Evolutionary conservation across 1,284 basidiomycete species (phyloP).

Genomic region (Microbotryomycetes sp.): DNA sequence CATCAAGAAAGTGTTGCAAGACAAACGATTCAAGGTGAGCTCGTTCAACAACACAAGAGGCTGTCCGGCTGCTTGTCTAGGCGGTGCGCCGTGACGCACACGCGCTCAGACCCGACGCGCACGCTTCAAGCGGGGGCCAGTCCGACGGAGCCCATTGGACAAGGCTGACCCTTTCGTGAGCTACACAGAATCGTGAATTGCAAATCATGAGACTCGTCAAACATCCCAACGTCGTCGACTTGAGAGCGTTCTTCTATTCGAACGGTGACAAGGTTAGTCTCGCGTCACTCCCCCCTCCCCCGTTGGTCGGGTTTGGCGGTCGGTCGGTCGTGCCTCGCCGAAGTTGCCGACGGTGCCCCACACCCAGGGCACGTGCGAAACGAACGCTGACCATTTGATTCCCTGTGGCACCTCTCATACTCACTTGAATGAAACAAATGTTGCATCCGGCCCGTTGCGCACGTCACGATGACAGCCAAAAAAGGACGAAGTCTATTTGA

Average conservation of each 20-base stretch:
- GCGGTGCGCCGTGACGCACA: neutral
- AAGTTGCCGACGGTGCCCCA: slow-evolving; percentile 21
- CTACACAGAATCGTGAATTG: slow-evolving; percentile 88
- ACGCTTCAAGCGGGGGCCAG: neutral
- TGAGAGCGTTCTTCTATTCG: slow-evolving; percentile 98
- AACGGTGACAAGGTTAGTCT: slow-evolving; percentile 87
- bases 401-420: neutral
- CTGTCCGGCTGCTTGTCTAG: neutral
- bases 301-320: slow-evolving; percentile 14
- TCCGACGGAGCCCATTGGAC: neutral
- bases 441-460: neutral
- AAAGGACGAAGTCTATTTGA: slow-evolving; percentile 99
- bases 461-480: slow-evolving; percentile 43
- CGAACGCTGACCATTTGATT: neutral
- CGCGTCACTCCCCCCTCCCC: slow-evolving; percentile 33
- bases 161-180: neutral
- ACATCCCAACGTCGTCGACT: slow-evolving; percentile 96
- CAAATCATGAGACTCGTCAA: slow-evolving; percentile 98
- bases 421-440: neutral
- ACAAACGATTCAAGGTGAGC: slow-evolving; percentile 98
- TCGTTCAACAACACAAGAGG: slow-evolving; percentile 12
- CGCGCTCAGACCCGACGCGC: neutral
- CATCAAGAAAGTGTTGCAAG: slow-evolving; percentile 99
- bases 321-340: neutral
- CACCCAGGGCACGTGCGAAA: neutral